A percentile compares a stretch with the other conserved stretches of the same genome.
These are phyloP conservation scores for Mycena indigotica DNA, from an alignment of 768 basidiomycete genomes.

Conservation along the genomic window DNA sequence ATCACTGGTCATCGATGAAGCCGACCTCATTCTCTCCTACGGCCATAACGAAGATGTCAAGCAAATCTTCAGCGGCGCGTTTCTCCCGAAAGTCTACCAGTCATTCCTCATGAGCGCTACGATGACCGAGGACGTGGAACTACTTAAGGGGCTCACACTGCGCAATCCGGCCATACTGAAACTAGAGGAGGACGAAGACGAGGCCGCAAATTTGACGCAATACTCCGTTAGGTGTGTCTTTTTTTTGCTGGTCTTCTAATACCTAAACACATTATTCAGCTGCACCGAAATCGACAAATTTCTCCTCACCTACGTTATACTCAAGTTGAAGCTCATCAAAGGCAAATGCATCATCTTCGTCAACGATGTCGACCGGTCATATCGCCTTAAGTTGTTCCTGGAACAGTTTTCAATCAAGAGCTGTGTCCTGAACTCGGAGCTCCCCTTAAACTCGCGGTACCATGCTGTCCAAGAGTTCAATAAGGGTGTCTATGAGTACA, in stretches of 20 bases:
- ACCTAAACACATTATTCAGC: slow-evolving; percentile 36
- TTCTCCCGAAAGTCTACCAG: slow-evolving; percentile 81
- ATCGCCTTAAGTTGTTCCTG: slow-evolving; percentile 95
- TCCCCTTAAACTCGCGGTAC: slow-evolving; percentile 94
- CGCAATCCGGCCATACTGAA: slow-evolving; percentile 85
- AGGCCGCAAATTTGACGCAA: slow-evolving; percentile 79
- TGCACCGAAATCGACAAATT: slow-evolving; percentile 98
- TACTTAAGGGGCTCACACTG: slow-evolving; percentile 83
- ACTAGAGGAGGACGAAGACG: slow-evolving; percentile 86
- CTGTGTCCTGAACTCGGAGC: slow-evolving; percentile 93
- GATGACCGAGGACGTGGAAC: slow-evolving; percentile 93
- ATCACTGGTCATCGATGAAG: slow-evolving; percentile 94
- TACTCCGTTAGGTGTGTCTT: slow-evolving; percentile 73
- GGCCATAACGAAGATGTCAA: slow-evolving; percentile 92
- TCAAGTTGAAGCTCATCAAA: slow-evolving; percentile 93
- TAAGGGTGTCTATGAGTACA: slow-evolving; percentile 96
- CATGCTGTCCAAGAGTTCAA: slow-evolving; percentile 99
- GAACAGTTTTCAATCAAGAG: slow-evolving; percentile 97
- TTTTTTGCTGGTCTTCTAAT: background rate
- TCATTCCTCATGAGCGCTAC: slow-evolving; percentile 98
- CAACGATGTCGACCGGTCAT: slow-evolving; percentile 92
- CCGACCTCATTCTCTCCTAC: slow-evolving; percentile 94
- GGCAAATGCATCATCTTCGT: slow-evolving; percentile 98
- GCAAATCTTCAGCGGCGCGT: slow-evolving; percentile 65
- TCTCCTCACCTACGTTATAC: slow-evolving; percentile 91